Conservation (phyloP, 805 yeast species). For the Clavispora phyllophila region DNA sequence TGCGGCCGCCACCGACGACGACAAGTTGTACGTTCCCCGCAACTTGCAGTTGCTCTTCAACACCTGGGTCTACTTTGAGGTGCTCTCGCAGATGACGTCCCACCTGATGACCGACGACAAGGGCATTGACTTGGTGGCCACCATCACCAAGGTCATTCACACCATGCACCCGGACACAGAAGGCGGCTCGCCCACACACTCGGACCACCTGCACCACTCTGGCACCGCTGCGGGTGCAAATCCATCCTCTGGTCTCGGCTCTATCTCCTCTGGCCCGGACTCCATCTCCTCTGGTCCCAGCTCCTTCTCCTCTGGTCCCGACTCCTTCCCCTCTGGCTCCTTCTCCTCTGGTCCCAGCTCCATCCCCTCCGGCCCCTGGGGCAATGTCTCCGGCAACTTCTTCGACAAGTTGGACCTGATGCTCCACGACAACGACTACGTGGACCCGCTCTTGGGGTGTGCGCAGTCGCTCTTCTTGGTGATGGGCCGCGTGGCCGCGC, state of each 20-base stretch:
- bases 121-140: slow-evolving; percentile 38
- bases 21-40: slow-evolving; percentile 27
- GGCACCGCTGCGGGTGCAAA: too few species aligned
- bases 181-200: slow-evolving; percentile 2
- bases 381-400: too few species aligned
- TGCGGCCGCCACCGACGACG: slow-evolving; percentile 1
- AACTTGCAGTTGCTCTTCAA: slow-evolving; percentile 51
- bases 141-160: slow-evolving; percentile 32
- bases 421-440: slow-evolving; percentile 31
- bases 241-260: too few species aligned
- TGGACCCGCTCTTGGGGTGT: slow-evolving; percentile 66
- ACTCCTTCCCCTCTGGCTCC: too few species aligned
- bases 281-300: too few species aligned
- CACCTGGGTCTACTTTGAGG: slow-evolving; percentile 66
- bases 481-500: slow-evolving; percentile 57
- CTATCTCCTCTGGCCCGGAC: too few species aligned
- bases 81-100: slow-evolving; percentile 60
- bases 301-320: too few species aligned
- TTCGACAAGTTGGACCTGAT: slow-evolving; percentile 39
- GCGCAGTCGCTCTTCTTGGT: slow-evolving; percentile 60
- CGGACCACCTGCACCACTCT: slow-evolving; percentile 2
- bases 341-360: too few species aligned
- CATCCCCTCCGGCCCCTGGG: too few species aligned
- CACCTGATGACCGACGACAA: slow-evolving; percentile 41
- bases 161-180: slow-evolving; percentile 15